Conservation (phyloP, 345 rosid genomes). For the Isatis tinctoria region DNA sequence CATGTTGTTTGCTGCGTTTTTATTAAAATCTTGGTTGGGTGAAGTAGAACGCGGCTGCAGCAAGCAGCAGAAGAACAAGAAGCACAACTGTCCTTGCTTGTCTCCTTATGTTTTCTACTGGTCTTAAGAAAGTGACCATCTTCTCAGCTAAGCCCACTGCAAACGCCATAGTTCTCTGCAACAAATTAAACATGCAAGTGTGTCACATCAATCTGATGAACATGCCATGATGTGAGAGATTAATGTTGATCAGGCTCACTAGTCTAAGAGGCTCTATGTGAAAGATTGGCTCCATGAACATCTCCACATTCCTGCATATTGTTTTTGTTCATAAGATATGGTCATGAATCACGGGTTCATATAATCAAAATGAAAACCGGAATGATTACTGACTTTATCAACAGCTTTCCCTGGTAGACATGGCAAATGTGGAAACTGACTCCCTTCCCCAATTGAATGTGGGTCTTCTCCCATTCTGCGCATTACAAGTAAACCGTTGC, state of each 20-base stretch:
- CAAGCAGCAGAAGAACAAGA: slow-evolving; percentile 24
- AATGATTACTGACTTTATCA: slow-evolving; percentile 48
- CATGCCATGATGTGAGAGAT: neutral
- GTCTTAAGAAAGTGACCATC: slow-evolving; percentile 23
- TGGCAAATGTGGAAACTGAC: slow-evolving; percentile 68
- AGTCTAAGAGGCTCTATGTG: slow-evolving; percentile 52
- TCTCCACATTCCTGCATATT: slow-evolving; percentile 63
- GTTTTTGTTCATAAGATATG: neutral
- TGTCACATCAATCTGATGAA: neutral
- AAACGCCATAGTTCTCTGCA: slow-evolving; percentile 44
- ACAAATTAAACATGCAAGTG: neutral
- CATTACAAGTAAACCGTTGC: neutral
- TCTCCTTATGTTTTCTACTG: slow-evolving; percentile 17
- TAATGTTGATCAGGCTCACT: slow-evolving; percentile 34
- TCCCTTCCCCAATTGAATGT: slow-evolving; percentile 70
- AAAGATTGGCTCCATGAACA: slow-evolving; percentile 75
- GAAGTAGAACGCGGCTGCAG: slow-evolving; percentile 29
- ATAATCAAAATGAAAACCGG: neutral
- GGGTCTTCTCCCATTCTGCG: slow-evolving; percentile 59
- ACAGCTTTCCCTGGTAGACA: slow-evolving; percentile 55
- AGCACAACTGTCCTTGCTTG: slow-evolving; percentile 3
- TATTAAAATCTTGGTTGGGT: slow-evolving; percentile 1
- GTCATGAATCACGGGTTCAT: neutral
- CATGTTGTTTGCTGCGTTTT: neutral
- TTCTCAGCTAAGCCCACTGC: slow-evolving; percentile 31